Conservation (phyloP, 208 protist genomes). For the Kentomonas sorsogonicus region DNA sequence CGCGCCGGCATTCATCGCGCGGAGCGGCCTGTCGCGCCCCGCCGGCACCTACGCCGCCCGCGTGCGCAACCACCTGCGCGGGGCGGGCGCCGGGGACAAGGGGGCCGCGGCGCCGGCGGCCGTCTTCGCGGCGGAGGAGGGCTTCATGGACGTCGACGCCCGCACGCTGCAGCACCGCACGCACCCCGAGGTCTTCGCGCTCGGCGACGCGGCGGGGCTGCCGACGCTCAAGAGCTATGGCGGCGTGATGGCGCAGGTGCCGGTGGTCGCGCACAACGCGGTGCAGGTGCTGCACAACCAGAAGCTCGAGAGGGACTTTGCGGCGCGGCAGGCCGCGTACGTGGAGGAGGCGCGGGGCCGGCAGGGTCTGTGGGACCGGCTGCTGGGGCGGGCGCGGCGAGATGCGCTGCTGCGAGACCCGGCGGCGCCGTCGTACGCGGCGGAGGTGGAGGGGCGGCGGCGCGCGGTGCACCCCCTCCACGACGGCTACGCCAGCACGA, state of each 20-base stretch:
- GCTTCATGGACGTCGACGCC: slow-evolving; percentile 73
- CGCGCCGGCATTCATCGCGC: slow-evolving; percentile 60
- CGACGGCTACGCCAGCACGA: slow-evolving; percentile 79
- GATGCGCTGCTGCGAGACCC: not conserved
- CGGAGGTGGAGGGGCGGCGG: not conserved
- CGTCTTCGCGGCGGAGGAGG: slow-evolving; percentile 28
- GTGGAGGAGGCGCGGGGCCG: not conserved
- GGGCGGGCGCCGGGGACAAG: not conserved
- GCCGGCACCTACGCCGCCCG: not conserved
- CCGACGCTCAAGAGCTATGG: slow-evolving; percentile 80
- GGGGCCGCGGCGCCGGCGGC: not conserved
- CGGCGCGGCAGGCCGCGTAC: not conserved
- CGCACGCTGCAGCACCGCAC: slow-evolving; percentile 67
- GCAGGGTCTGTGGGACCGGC: not conserved
- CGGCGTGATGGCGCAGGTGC: slow-evolving; percentile 66
- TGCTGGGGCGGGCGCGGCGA: not conserved
- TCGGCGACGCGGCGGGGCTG: slow-evolving; percentile 79
- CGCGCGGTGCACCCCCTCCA: slow-evolving; percentile 14
- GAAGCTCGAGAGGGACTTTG: slow-evolving; percentile 4
- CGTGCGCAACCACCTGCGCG: no score
- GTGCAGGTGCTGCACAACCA: slow-evolving; percentile 38
- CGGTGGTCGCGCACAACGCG: slow-evolving; percentile 81
- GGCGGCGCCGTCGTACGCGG: not conserved
- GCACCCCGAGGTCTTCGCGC: slow-evolving; percentile 70
- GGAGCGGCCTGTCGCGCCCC: slow-evolving; percentile 48